Base-by-base conservation (phyloP, 2,329 filamentous ascomycete species). In the Fusarium papillatum region DNA sequence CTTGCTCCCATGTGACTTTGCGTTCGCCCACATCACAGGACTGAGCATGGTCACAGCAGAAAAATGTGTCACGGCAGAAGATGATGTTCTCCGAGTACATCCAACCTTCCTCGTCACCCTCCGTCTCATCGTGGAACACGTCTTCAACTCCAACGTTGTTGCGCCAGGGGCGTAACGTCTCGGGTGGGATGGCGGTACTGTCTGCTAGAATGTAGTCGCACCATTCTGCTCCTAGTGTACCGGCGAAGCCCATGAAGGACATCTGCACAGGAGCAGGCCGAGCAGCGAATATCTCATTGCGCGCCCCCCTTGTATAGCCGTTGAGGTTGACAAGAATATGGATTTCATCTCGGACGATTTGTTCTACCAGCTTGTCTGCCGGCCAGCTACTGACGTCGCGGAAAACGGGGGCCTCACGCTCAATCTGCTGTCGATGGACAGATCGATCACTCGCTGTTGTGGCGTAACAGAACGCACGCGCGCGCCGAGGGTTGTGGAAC, bases 231-330 rank as follows among this genome's bases (percentile, higher is more conserved):
- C 97, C 97, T 1, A 99, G 87, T 0, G 96, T 98, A 13, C 97
- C 97, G 0, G 97, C 97, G 82, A 99, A 99, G 1, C 97, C 97
- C 97, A 99, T 99, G 81, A 99, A 99, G 0, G 97, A 98, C 97
- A 99, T 99, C 77, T 99, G 97, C 53, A 99, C 95, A 0, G 97
- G 97, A 3, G 96, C 95, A 19, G 97, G 95, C 31, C 97, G 92
- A 26, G 97, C 97, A 26, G 97, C 97, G 83, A 99, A 99, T 6
- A 99, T 93, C 82, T 99, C 97, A 79, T 99, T 99, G 29, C 96
- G 92, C n/a, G 97, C 97, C 36, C 97, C 97, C 66, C 97, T 91
- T 0, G 97, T 99, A 83, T 99, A 99, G 14, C 97, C 97, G 80
- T 99, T 99, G n/a, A 99, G 89, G 76, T 99, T 99, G 79, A 99